These are phyloP conservation scores for Rhytidhysteron rufulum DNA, from an alignment of 2,329 filamentous ascomycete species.

Conservation along the genomic window DNA sequence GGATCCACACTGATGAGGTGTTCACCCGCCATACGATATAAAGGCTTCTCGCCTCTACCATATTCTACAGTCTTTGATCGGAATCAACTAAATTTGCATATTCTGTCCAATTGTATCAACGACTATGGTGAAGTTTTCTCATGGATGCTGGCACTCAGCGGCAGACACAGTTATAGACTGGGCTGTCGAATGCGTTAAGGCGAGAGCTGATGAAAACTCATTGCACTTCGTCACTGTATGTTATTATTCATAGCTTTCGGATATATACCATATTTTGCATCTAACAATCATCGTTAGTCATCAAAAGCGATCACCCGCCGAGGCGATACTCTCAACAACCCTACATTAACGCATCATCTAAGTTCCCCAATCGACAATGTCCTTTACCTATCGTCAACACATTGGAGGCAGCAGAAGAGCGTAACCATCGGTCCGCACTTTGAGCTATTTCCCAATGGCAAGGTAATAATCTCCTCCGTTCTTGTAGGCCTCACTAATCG, in stretches of 20 bases:
- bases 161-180: constrained; percentile 10
- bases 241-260: too few relatives aligned
- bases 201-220: constrained; percentile 6
- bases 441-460: constrained; percentile 9
- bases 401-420: constrained; percentile 11
- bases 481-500: not conserved
- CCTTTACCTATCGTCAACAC: constrained; percentile 9
- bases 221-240: constrained; percentile 11
- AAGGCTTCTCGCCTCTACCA: too few relatives aligned
- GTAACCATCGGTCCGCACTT: constrained; percentile 7
- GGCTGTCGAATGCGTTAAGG: constrained; percentile 11
- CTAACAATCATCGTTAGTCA: too few relatives aligned
- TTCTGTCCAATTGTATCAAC: not conserved
- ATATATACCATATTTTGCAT: too few relatives aligned
- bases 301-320: too few relatives aligned
- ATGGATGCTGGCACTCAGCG: constrained; percentile 12
- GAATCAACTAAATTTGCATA: not conserved
- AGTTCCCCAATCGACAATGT: too few relatives aligned
- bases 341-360: too few relatives aligned
- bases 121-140: constrained; percentile 12
- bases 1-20: too few relatives aligned
- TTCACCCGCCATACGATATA: too few relatives aligned
- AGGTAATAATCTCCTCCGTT: too few relatives aligned
- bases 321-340: too few relatives aligned
- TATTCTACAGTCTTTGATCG: too few relatives aligned